These are phyloP conservation scores for Cladophialophora chaetospira DNA, from an alignment of 2,329 filamentous ascomycete species.

Conservation along the genomic window DNA sequence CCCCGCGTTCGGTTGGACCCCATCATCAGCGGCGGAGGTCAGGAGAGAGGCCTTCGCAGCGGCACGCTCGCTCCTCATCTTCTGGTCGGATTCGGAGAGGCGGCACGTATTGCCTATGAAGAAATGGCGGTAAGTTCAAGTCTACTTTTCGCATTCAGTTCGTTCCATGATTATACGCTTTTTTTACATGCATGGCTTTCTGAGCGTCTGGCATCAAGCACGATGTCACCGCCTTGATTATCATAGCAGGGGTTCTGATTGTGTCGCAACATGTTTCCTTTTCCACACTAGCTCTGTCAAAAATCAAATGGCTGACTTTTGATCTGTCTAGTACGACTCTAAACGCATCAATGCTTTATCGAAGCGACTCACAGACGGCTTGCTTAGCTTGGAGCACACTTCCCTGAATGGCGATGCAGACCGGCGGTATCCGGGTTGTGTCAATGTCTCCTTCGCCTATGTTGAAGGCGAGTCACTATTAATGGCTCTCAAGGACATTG, in stretches of 20 bases:
- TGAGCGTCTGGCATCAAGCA: constrained; percentile 66
- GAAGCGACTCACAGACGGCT: constrained; percentile 76
- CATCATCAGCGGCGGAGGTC: constrained; percentile 92
- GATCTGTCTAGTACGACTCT: constrained; percentile 74
- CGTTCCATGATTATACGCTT: constrained; percentile 74
- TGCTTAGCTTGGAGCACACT: constrained; percentile 89
- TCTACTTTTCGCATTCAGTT: constrained; percentile 29
- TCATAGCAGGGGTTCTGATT: constrained; percentile 69
- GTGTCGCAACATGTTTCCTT: constrained; percentile 2
- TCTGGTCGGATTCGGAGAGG: constrained; percentile 91
- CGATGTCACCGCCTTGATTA: constrained; percentile 56
- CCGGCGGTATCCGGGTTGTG: constrained; percentile 90
- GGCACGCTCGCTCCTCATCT: constrained; percentile 89
- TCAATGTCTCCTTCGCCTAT: constrained; percentile 98
- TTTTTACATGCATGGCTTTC: constrained; percentile 84
- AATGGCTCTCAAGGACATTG: constrained; percentile 98
- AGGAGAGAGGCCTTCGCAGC: constrained; percentile 91
- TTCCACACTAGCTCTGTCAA: not conserved
- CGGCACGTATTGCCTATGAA: constrained; percentile 84
- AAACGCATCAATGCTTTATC: constrained; percentile 82
- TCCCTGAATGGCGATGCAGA: constrained; percentile 81
- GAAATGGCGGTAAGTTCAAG: constrained; percentile 77
- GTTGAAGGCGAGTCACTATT: constrained; percentile 96
- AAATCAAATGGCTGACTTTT: constrained; percentile 8
- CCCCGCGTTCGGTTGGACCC: constrained; percentile 93